Conservation (phyloP, 352 stramenopile species). For the Thalassiosira mediterranea region DNA sequence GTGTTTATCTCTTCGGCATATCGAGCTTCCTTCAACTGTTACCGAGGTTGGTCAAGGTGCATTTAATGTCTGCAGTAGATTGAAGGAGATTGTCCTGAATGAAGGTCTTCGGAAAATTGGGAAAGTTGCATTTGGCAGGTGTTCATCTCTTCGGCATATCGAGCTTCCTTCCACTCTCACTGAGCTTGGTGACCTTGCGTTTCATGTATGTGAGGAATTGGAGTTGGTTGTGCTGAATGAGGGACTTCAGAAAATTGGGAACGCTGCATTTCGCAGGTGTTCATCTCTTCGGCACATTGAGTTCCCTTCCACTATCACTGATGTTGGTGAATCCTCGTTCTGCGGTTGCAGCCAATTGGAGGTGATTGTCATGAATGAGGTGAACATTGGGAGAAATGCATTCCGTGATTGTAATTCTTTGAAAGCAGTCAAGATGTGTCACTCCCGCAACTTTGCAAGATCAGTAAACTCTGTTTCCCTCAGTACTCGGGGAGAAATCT, state of each 20-base stretch:
- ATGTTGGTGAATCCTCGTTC: neutral
- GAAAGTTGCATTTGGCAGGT: constrained; percentile 37
- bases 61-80: neutral
- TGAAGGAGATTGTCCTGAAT: neutral
- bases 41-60: neutral
- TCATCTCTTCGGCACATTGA: neutral
- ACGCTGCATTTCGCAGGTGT: neutral
- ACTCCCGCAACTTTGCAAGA: too few species aligned
- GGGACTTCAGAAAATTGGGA: neutral
- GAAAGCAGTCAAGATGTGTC: too few species aligned
- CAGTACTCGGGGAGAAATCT: too few species aligned
- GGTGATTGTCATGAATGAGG: too few species aligned
- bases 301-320: neutral
- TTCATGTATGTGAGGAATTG: neutral
- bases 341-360: too few species aligned
- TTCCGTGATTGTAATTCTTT: too few species aligned
- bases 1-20: neutral
- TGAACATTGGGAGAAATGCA: too few species aligned
- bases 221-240: neutral
- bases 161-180: neutral
- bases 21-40: neutral
- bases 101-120: constrained; percentile 6
- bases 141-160: neutral
- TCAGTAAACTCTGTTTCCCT: too few species aligned
- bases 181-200: neutral